Base-by-base conservation (phyloP, 768 basidiomycete species). In the Gymnopilus dilepis region DNA sequence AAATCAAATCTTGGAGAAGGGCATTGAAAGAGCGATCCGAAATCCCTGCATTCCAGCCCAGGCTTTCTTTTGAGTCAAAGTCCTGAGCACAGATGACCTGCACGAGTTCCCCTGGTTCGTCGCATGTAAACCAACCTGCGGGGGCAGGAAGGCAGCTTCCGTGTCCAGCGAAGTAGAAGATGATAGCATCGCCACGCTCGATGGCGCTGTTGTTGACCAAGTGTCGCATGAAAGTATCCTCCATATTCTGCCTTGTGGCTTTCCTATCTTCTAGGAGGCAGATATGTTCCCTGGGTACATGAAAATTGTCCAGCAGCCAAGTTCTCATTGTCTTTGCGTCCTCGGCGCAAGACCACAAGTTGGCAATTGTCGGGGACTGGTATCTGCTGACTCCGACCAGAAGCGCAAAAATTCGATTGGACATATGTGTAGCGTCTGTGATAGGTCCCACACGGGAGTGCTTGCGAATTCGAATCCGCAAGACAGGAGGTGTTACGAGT, bases 91-190 rank as follows among this genome's bases (percentile, higher is more conserved):
- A 90, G 31, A 91, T 69, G 57, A 89, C 80, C 65, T 90, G 81
- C 15, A 87, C 86, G 26, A 72, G 63, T 17, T 69, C 69, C 15
- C 60, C 62, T 50, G 72, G 72, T 54, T 75, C 69, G 34, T 75
- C 77, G 38, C 73, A 72, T 61, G 80, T 78, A 68, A 82, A 85
- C 90, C 89, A 90, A 53, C 80, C 84, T 34, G 74, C 71, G 52
- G 88, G 88, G n/a, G 86, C 82, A 13, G 76, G 71, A 42, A 87
- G 69, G 56, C 72, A 78, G 68, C 86, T 87, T 24, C 89, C 89
- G 69, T 90, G 88, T n/a, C 89, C 90, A 37, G 90, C 87, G 68
- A 89, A 91, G 67, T 88, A 91, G 52, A 91, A 71, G 63, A 91
- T 65, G 40, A 91, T 80, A 31, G 89, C 85, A 60, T 90, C 89